These are phyloP conservation scores for Apiotrichum akiyoshidainum DNA, from an alignment of 1,284 basidiomycete species.

Conservation along the genomic window DNA sequence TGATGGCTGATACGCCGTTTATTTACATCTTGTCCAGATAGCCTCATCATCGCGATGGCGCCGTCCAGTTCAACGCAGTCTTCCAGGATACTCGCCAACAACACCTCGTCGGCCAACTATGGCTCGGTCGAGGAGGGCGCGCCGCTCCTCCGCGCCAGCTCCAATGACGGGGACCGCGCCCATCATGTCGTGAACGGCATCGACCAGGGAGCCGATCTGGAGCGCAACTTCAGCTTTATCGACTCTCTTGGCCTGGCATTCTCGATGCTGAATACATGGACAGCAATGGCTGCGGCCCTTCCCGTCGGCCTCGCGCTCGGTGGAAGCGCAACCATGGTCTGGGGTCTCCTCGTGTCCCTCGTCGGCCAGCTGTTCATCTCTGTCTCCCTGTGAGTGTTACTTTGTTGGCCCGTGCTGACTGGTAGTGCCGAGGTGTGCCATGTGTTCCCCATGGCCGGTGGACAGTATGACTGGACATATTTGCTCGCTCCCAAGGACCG, in stretches of 20 bases:
- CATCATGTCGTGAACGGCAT: background rate
- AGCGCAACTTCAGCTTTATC: conserved; percentile 23
- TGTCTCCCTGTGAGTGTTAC: conserved; percentile 19
- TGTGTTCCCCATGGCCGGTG: conserved; percentile 31
- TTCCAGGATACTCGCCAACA: too few species aligned
- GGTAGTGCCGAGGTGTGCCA: conserved; percentile 17
- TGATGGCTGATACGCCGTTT: too few species aligned
- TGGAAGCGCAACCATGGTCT: conserved; percentile 41
- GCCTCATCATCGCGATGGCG: too few species aligned
- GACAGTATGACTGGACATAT: conserved; percentile 51
- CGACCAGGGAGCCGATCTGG: conserved; percentile 12
- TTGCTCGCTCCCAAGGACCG: conserved; percentile 24
- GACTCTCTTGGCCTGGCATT: conserved; percentile 21
- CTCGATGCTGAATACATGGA: conserved; percentile 24
- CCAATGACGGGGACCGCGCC: background rate
- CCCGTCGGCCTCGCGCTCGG: conserved; percentile 34
- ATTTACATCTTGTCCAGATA: too few species aligned
- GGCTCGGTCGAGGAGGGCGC: background rate
- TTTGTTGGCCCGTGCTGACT: background rate
- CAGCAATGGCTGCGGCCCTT: conserved; percentile 9
- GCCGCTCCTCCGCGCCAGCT: background rate
- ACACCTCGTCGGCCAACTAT: too few species aligned
- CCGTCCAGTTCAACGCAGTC: too few species aligned
- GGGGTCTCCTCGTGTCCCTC: conserved; percentile 38
- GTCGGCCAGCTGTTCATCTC: conserved; percentile 34